Base-by-base conservation (phyloP, 2,329 filamentous ascomycete genomes). In the Colletotrichum truncatum region DNA sequence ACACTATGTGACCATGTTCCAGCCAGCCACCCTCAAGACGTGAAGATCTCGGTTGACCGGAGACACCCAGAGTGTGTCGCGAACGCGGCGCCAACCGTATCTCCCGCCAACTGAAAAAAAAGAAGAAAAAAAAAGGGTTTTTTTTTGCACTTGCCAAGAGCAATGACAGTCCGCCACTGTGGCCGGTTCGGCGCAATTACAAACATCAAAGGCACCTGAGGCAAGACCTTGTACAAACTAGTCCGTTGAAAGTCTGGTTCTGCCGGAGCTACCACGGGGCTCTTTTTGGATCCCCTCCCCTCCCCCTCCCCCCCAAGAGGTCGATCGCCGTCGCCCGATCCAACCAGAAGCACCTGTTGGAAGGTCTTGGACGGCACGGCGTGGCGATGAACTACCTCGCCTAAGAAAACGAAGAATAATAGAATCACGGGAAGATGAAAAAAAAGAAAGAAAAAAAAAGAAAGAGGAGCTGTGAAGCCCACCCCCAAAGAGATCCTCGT, bases 171-270 rank as follows among this genome's bases (percentile, higher is more conserved):
- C 16, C 28, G 36, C 56, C 26, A 45, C 52, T 25, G 18, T 38
- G 30, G 48, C 56, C 30, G 34, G 16, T 25, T 64, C 61, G 55
- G 61, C 61, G 55, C 38, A 64, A 60, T 64, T 60, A 53, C 61
- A 41, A 16, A 54, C 32, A 34, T 49, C 18, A 49, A 41, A n/a
- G n/a, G n/a, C 21, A 16, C 45, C 46, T 34, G 30, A 45, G 46
- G 54, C 46, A 49, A 30, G 32, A 9, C 32, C 46, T 49, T 49
- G 46, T 28, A 16, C 39, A 16, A 38, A 23, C n/a, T n/a, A n/a
- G n/a, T n/a, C n/a, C n/a, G n/a, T n/a, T n/a, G n/a, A n/a, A n/a
- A n/a, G n/a, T 10, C 25, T 26, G 26, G 30, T 36, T 26, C 55
- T n/a, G 8, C 41, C 43, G 34, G 57, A 55, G 57, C 57, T 43